Evolutionary conservation across 805 yeast species (phyloP).

Genomic region (Candida schatavii): DNA sequence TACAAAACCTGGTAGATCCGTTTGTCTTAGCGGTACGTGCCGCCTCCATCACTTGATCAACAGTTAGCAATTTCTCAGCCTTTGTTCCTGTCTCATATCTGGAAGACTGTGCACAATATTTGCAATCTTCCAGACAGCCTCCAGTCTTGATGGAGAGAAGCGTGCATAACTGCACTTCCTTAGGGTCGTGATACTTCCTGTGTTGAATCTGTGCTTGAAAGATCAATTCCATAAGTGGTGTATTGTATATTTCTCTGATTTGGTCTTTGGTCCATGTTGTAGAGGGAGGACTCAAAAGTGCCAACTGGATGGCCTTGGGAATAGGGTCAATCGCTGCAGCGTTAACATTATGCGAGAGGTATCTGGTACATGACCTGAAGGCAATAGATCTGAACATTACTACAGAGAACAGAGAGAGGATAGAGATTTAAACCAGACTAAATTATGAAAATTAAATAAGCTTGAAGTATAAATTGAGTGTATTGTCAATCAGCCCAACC

Average conservation of each 20-base stretch:
- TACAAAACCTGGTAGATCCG: conserved; percentile 76
- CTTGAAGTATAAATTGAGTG: too few relatives aligned
- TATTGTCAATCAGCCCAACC: too few relatives aligned
- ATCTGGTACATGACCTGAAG: too few relatives aligned
- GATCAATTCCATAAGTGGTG: conserved; percentile 64
- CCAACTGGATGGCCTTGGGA: conserved; percentile 14
- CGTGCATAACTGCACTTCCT: conserved; percentile 72
- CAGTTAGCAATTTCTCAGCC: conserved; percentile 59
- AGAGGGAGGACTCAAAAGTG: conserved; percentile 14
- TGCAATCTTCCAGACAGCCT: conserved; percentile 81
- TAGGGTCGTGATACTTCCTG: conserved; percentile 63
- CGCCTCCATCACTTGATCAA: conserved; percentile 61
- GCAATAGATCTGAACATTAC: too few relatives aligned
- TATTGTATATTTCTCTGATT: conserved; percentile 55
- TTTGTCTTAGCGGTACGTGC: conserved; percentile 65
- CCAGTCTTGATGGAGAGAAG: conserved; percentile 74
- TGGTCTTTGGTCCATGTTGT: conserved; percentile 60
- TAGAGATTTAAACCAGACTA: too few relatives aligned
- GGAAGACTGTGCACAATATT: conserved; percentile 75
- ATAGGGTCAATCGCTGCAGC: not conserved
- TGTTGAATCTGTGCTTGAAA: conserved; percentile 64
- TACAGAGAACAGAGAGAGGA: too few relatives aligned
- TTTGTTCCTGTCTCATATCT: conserved; percentile 68
- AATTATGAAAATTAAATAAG: too few relatives aligned
- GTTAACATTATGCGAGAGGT: not conserved